Base-by-base conservation (phyloP, 805 yeast genomes). In the Dipodascus geniculatus region DNA sequence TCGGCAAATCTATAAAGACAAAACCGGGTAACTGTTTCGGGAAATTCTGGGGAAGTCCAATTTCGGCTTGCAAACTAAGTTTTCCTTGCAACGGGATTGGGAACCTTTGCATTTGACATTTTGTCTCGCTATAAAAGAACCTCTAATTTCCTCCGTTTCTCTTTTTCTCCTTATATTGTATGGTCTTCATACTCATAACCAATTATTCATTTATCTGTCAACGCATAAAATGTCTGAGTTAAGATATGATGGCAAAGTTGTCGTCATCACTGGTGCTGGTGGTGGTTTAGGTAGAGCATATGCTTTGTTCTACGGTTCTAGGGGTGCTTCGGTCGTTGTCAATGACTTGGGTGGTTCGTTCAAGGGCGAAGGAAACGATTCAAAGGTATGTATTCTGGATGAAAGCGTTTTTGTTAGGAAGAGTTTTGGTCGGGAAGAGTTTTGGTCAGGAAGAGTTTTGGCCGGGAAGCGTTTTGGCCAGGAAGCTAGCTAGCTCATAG, bases 301-400 rank as follows among this genome's bases (percentile, higher is more conserved):
- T 69, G 95, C 96, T 3, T 71, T 88, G 24, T 88, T 85, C 61
- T 91, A 77, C 70, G 98, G 96, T 48, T 74, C 81, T 55, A 77
- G 96, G 60, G 98, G 98, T 35, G 99, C 97, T 57, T 83, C 84
- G 63, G 96, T 91, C 42, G 96, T 91, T 23, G 96, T 91, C 31
- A 91, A 91, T 67, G 99, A 91, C 70, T 76, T 91, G 57, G 96
- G 97, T 54, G 95, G 96, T 24, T 74, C 90, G 22, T 72, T 87
- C 53, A 72, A 76, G 23, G 96, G 96, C 51, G 78, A 81, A 38
- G 88, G 87, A 22, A 82, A 78, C 44, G 14, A 16, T 16, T n/a
- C 44, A 38, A 38, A 38, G 44, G 44, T 38, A 38, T 38, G 44
- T 38, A 14, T 8, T 28, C 14, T 28, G 14, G 35, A 28, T n/a